Conservation (phyloP, 768 basidiomycete species). For the Collybiopsis luxurians region DNA sequence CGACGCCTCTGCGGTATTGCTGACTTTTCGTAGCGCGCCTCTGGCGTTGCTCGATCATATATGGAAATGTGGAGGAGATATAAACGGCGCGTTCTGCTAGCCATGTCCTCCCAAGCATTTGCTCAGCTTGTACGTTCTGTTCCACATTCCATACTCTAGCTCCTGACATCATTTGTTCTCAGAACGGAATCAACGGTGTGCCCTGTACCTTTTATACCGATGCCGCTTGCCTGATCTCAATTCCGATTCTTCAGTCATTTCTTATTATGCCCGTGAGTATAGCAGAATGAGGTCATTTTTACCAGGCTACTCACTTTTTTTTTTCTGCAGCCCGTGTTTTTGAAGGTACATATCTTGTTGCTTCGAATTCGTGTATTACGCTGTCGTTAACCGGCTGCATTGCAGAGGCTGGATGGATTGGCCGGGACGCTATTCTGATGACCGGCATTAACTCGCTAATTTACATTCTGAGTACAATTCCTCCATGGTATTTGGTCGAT, state of each 20-base stretch:
- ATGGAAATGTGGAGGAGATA: conserved; percentile 83
- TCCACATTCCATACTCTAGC: background rate
- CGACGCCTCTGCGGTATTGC: background rate
- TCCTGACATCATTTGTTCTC: background rate
- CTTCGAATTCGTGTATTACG: background rate
- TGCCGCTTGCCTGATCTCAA: background rate
- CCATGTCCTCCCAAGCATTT: conserved; percentile 95
- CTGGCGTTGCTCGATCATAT: conserved; percentile 77
- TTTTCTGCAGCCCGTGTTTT: conserved; percentile 72
- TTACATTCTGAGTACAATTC: conserved; percentile 76
- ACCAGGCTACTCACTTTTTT: background rate
- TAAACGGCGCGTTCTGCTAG: conserved; percentile 82
- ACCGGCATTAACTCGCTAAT: conserved; percentile 90
- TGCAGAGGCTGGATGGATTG: conserved; percentile 92
- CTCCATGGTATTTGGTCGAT: conserved; percentile 94
- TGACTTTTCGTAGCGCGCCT: conserved; percentile 52
- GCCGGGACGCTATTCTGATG: conserved; percentile 92
- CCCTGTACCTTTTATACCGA: conserved; percentile 6
- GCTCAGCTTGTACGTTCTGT: conserved; percentile 76
- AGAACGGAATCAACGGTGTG: conserved; percentile 95
- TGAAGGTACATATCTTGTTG: conserved; percentile 54
- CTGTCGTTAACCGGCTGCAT: conserved; percentile 8
- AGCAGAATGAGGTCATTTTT: background rate
- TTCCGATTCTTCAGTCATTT: conserved; percentile 63
- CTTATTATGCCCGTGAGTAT: conserved; percentile 86